Evolutionary conservation across 805 yeast genomes (phyloP).

Genomic region (Candida michaelii): DNA sequence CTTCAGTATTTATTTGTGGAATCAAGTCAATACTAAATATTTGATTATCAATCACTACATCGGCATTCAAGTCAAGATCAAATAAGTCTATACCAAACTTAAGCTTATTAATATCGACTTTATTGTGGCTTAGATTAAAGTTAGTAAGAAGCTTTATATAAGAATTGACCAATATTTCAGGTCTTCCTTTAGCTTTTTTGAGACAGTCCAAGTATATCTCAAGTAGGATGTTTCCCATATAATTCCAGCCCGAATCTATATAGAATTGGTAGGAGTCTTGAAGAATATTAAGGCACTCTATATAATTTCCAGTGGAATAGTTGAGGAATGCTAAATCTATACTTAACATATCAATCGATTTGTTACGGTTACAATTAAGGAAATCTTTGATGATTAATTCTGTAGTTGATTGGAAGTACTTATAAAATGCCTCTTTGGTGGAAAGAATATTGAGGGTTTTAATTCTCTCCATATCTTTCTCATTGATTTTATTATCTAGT

Average conservation of each 20-base stretch:
- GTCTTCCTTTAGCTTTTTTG: slow-evolving; percentile 33
- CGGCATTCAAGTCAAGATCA: slow-evolving; percentile 10
- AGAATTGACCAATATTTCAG: slow-evolving; percentile 34
- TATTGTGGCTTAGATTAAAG: slow-evolving; percentile 17
- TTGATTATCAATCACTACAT: slow-evolving; percentile 19
- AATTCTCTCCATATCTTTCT: background rate
- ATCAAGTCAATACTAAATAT: slow-evolving; percentile 32
- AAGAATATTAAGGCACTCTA: slow-evolving; percentile 61
- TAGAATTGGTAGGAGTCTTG: slow-evolving; percentile 70
- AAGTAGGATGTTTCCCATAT: slow-evolving; percentile 64
- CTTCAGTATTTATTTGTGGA: slow-evolving; percentile 29
- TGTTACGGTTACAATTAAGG: slow-evolving; percentile 50
- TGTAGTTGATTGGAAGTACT: slow-evolving; percentile 51
- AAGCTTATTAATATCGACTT: slow-evolving; percentile 24
- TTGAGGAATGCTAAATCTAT: slow-evolving; percentile 77
- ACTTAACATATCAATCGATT: slow-evolving; percentile 71
- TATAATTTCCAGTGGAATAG: slow-evolving; percentile 55
- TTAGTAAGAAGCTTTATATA: slow-evolving; percentile 42
- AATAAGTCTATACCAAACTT: slow-evolving; percentile 18
- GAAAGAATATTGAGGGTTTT: slow-evolving; percentile 2
- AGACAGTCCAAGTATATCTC: slow-evolving; percentile 70
- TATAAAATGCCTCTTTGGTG: slow-evolving; percentile 18
- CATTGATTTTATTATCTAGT: background rate
- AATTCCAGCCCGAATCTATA: slow-evolving; percentile 69
- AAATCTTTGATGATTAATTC: slow-evolving; percentile 55